Evolutionary conservation across 2,329 filamentous ascomycete species (phyloP).

Genomic region (Tolypocladium endophyticum): DNA sequence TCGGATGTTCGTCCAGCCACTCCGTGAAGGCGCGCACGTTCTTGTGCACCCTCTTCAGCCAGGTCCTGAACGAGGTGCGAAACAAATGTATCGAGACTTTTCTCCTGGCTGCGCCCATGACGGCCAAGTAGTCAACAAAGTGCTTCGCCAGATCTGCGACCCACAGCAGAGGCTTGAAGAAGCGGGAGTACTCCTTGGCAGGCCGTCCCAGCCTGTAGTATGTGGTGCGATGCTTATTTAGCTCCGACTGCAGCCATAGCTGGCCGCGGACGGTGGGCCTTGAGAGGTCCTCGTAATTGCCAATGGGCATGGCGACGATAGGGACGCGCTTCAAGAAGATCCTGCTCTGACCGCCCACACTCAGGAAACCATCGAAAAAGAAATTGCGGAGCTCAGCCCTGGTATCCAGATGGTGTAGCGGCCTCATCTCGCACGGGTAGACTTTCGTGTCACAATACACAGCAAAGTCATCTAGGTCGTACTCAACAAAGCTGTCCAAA

Average conservation of each 20-base stretch:
- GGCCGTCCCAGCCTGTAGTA: conserved; percentile 56
- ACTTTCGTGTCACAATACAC: conserved; percentile 35
- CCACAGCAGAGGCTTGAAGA: conserved; percentile 57
- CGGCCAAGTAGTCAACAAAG: conserved; percentile 53
- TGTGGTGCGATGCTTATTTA: conserved; percentile 29
- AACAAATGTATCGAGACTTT: conserved; percentile 47
- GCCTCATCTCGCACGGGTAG: conserved; percentile 39
- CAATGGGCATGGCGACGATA: conserved; percentile 52
- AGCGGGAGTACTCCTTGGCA: conserved; percentile 48
- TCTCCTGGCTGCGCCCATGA: conserved; percentile 15
- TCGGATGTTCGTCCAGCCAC: conserved; percentile 43
- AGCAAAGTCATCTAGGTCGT: conserved; percentile 46
- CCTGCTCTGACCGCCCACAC: conserved; percentile 26
- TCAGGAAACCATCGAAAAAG: conserved; percentile 52
- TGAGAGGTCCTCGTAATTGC: conserved; percentile 46
- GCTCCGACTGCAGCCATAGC: conserved; percentile 53
- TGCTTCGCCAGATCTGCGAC: conserved; percentile 61
- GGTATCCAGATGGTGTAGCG: conserved; percentile 41
- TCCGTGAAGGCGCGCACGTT: conserved; percentile 27
- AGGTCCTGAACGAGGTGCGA: conserved; percentile 41
- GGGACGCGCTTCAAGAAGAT: conserved; percentile 45
- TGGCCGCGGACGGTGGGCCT: conserved; percentile 35
- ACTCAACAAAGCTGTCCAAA: conserved; percentile 27
- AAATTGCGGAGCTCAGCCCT: conserved; percentile 23
- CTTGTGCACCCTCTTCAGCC: conserved; percentile 39